phyloP scores from a whole-genome alignment of 75 land plant species.

The Pinus tabuliformis region DNA sequence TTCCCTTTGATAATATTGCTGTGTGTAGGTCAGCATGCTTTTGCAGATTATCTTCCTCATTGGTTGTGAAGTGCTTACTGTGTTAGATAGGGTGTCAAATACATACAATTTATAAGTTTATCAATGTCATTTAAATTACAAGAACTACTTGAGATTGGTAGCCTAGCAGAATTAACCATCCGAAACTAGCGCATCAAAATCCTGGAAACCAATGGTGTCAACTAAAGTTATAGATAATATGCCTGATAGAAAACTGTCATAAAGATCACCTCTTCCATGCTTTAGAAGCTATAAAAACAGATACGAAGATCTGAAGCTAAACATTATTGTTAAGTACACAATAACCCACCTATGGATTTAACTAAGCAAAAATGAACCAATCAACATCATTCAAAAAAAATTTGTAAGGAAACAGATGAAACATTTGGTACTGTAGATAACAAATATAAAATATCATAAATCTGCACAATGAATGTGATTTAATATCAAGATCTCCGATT shows the following conservation, averaged over 20 bases:
- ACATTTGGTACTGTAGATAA: background rate
- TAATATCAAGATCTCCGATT: background rate
- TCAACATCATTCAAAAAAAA: constrained; percentile 1
- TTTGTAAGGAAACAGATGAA: background rate
- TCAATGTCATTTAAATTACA: too few relatives aligned
- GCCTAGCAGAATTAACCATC: too few relatives aligned
- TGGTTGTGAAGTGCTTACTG: too few relatives aligned
- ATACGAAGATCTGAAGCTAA: background rate
- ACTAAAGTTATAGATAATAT: background rate
- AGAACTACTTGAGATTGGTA: too few relatives aligned
- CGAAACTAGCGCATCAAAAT: too few relatives aligned
- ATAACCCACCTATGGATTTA: background rate
- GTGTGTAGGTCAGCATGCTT: too few relatives aligned
- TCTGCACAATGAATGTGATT: background rate
- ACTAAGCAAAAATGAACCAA: background rate
- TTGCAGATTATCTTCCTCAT: too few relatives aligned
- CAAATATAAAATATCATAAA: background rate
- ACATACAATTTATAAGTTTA: too few relatives aligned
- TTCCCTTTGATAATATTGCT: too few relatives aligned
- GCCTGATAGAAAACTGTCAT: background rate
- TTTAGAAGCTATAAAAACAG: background rate
- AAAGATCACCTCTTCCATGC: background rate
- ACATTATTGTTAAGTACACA: background rate
- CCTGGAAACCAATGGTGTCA: too few relatives aligned
- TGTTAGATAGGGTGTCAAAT: too few relatives aligned